Evolutionary conservation across 345 rosid species (phyloP).

Genomic region (Corymbia maculata): DNA sequence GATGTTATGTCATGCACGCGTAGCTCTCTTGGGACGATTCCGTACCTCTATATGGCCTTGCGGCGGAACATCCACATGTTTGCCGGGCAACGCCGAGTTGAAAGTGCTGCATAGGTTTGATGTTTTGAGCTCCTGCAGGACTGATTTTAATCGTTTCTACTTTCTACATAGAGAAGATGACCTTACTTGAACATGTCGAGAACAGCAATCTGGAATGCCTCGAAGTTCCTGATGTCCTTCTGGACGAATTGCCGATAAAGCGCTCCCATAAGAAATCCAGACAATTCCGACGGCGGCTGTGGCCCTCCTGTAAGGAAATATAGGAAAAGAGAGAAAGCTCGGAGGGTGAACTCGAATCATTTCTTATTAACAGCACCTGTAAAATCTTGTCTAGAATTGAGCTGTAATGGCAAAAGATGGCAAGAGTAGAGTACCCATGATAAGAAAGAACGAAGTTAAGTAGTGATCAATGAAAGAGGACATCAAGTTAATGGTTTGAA

Average conservation of each 20-base stretch:
- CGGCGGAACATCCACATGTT: constrained; percentile 69
- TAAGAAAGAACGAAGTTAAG: not conserved
- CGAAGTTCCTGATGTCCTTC: constrained; percentile 35
- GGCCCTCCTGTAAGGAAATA: constrained; percentile 16
- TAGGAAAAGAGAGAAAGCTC: not conserved
- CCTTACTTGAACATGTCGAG: constrained; percentile 71
- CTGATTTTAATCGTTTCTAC: not conserved
- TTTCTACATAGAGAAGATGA: not conserved
- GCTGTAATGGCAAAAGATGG: not conserved
- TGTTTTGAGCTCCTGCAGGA: not conserved
- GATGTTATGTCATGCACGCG: not conserved
- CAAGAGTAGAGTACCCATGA: not conserved
- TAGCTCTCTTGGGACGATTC: not conserved
- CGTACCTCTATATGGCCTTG: constrained; percentile 34
- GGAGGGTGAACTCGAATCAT: not conserved
- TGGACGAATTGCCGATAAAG: constrained; percentile 51
- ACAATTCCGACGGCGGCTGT: constrained; percentile 44
- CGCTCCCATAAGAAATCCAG: constrained; percentile 45
- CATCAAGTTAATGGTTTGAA: not conserved
- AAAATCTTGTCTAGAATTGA: not conserved
- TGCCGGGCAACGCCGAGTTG: constrained; percentile 87
- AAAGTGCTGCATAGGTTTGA: constrained; percentile 31
- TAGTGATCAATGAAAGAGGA: not conserved
- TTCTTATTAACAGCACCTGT: no score
- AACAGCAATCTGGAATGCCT: constrained; percentile 64